Percentiles rank a stretch among this genome's conserved stretches.
Conservation (phyloP, 805 yeast genomes). For the Candida sakaeoensis region DNA sequence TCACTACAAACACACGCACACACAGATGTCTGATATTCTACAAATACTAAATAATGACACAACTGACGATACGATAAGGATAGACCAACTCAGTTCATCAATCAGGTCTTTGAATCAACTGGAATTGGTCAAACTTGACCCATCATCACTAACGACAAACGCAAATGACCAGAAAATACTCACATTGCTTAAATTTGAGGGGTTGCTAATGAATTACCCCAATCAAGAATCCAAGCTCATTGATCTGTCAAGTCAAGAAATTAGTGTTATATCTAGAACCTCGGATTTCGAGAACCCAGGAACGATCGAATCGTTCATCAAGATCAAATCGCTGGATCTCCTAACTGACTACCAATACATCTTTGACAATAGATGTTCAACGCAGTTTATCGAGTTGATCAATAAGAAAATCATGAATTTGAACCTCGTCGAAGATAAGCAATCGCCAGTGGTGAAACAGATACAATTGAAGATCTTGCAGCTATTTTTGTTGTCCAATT, state of each 20-base stretch:
- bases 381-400: conserved; percentile 24
- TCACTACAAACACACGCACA: too few species aligned
- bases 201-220: conserved; percentile 5
- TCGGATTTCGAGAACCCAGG: not conserved
- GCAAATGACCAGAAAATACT: not conserved
- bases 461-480: conserved; percentile 28
- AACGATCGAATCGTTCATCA: conserved; percentile 9
- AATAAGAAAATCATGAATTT: conserved; percentile 27
- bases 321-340: conserved; percentile 30
- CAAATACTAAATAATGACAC: conserved; percentile 1
- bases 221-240: conserved; percentile 1
- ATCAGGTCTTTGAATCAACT: not conserved
- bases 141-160: not conserved
- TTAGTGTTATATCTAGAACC: not conserved
- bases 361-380: conserved; percentile 11
- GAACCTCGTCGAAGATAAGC: conserved; percentile 12
- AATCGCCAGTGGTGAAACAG: conserved; percentile 7
- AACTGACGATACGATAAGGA: conserved; percentile 3
- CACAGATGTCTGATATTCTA: not conserved
- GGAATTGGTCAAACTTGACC: not conserved
- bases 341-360: conserved; percentile 29
- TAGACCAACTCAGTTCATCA: not conserved
- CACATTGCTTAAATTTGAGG: conserved; percentile 4
- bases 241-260: not conserved
- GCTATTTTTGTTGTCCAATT: conserved; percentile 26